A percentile compares a stretch with the other conserved stretches of the same genome.
Conservation (phyloP, 192 early-diverging fungal species). For the Cladochytrium replicatum region DNA sequence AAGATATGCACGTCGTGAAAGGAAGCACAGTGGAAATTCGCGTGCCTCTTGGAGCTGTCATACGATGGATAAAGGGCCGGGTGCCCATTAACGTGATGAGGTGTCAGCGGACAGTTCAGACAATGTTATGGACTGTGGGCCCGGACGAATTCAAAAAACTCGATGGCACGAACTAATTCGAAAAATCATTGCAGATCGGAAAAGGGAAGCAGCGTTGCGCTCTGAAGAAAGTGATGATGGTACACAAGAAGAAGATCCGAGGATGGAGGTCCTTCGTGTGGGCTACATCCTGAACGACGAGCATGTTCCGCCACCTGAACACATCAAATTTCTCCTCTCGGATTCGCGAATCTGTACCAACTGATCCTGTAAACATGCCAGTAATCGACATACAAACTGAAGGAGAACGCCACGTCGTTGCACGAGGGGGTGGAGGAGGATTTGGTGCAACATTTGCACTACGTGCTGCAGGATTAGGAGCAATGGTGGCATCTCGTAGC, state of each 20-base stretch:
- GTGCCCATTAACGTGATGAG: slow-evolving; percentile 77
- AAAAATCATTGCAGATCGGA: too few relatives aligned
- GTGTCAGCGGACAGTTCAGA: slow-evolving; percentile 42
- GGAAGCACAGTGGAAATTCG: slow-evolving; percentile 64
- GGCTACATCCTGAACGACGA: slow-evolving; percentile 29
- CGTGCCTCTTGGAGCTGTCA: slow-evolving; percentile 58
- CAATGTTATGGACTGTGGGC: slow-evolving; percentile 27
- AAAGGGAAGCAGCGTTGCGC: too few relatives aligned
- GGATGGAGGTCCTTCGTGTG: slow-evolving; percentile 11
- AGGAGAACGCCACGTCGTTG: slow-evolving; percentile 27
- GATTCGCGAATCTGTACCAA: slow-evolving; percentile 1
- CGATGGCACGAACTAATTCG: too few relatives aligned
- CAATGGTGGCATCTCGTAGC: slow-evolving; percentile 79
- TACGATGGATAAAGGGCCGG: slow-evolving; percentile 32
- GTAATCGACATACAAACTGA: slow-evolving; percentile 35
- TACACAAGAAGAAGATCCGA: slow-evolving; percentile 7
- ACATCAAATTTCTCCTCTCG: slow-evolving; percentile 27
- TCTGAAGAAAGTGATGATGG: neutral
- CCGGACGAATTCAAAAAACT: slow-evolving; percentile 16
- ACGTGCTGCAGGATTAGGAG: slow-evolving; percentile 46
- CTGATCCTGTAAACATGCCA: slow-evolving; percentile 10
- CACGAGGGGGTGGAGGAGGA: slow-evolving; percentile 33
- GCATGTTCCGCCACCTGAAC: slow-evolving; percentile 33
- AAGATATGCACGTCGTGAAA: slow-evolving; percentile 68
- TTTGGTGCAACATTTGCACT: slow-evolving; percentile 34